phyloP scores from a whole-genome alignment of 768 basidiomycete species.

The Cantharellus anzutake region DNA sequence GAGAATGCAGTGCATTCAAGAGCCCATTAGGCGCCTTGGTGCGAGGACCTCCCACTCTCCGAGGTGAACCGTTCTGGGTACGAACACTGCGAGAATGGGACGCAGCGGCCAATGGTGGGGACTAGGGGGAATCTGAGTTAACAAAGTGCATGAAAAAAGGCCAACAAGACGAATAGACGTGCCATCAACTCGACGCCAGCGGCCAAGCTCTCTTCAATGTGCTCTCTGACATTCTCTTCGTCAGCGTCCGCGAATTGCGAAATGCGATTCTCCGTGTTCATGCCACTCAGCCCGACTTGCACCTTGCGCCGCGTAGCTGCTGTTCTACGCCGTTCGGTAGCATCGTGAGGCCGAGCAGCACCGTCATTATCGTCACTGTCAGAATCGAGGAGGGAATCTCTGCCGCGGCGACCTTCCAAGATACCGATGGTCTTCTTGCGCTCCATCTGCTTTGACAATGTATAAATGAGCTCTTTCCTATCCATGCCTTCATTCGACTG shows the following conservation, averaged over 20 bases:
- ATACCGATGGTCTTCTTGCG: constrained; percentile 69
- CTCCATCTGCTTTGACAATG: constrained; percentile 66
- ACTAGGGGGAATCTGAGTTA: neutral
- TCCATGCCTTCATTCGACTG: constrained; percentile 36
- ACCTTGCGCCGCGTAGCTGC: neutral
- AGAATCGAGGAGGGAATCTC: constrained; percentile 6
- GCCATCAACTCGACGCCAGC: constrained; percentile 52
- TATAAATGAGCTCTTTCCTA: constrained; percentile 59
- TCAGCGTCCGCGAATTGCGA: constrained; percentile 83
- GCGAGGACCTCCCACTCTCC: neutral
- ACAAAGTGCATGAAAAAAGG: neutral
- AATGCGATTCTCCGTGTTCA: constrained; percentile 20
- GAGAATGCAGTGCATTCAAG: neutral
- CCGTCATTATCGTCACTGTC: constrained; percentile 17
- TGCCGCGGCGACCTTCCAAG: constrained; percentile 40
- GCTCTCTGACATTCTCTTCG: constrained; percentile 52
- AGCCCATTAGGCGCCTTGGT: neutral
- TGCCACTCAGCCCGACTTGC: neutral
- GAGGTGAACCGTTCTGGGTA: neutral
- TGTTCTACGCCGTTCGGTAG: neutral
- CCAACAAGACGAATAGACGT: constrained; percentile 1
- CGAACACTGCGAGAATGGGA: neutral
- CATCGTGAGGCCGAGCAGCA: constrained; percentile 20
- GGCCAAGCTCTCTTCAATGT: constrained; percentile 70
- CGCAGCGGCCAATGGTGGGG: neutral